Conservation (phyloP, 1,284 basidiomycete species). For the Rhodotorula sp. region DNA sequence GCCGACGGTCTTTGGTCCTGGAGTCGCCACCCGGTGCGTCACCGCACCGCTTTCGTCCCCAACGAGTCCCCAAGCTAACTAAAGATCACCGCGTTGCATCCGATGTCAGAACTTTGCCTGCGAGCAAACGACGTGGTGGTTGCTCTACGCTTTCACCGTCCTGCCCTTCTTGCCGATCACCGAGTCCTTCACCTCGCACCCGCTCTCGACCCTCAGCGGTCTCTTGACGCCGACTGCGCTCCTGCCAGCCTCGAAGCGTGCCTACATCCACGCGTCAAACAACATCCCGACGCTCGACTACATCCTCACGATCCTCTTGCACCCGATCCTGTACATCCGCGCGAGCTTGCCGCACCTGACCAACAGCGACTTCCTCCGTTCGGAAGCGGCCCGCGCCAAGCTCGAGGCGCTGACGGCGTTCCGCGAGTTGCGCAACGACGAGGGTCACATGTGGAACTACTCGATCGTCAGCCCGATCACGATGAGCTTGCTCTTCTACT, state of each 20-base stretch:
- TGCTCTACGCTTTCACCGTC: constrained; percentile 44
- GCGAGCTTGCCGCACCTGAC: not conserved
- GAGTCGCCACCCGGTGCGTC: constrained; percentile 68
- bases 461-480: constrained; percentile 30
- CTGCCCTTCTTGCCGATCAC: constrained; percentile 36
- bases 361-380: not conserved
- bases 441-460: constrained; percentile 39
- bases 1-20: constrained; percentile 81
- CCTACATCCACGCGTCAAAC: not conserved
- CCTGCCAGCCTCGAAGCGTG: not conserved
- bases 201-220: constrained; percentile 21
- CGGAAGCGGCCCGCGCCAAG: not conserved
- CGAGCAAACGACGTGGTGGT: constrained; percentile 44
- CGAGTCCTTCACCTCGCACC: constrained; percentile 27
- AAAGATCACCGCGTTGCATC: too few species aligned
- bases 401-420: not conserved
- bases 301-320: not conserved
- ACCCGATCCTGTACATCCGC: constrained; percentile 6
- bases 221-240: constrained; percentile 1
- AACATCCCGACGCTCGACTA: not conserved
- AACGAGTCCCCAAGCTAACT: too few species aligned
- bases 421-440: constrained; percentile 5
- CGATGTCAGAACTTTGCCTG: constrained; percentile 44
- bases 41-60: not conserved
- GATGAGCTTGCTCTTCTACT: constrained; percentile 36